Conservation (phyloP, 73 alveolate genomes). For the Paramecium caudatum region DNA sequence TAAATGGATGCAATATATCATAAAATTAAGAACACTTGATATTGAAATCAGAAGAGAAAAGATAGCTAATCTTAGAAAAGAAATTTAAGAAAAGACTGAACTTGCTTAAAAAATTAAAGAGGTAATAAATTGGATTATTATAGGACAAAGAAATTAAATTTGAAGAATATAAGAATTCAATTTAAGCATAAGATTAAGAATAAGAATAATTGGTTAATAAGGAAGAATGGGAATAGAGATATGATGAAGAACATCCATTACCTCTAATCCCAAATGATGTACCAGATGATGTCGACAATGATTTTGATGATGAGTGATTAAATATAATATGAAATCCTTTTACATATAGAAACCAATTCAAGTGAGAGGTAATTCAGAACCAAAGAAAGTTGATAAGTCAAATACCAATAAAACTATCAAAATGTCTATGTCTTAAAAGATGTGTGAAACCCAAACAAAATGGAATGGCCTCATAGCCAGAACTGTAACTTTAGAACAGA, state of each 20-base stretch:
- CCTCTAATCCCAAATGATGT: slow-evolving; percentile 57
- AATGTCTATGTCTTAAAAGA: slow-evolving; percentile 35
- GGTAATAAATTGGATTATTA: not conserved
- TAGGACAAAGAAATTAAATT: slow-evolving; percentile 63
- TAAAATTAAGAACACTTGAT: not conserved
- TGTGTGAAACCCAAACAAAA: slow-evolving; percentile 11
- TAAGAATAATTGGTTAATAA: slow-evolving; percentile 27
- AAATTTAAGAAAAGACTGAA: not conserved
- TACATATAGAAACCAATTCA: not conserved
- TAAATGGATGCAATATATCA: slow-evolving; percentile 24
- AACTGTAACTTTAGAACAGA: slow-evolving; percentile 55
- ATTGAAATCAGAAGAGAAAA: slow-evolving; percentile 57
- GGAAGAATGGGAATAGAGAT: slow-evolving; percentile 60
- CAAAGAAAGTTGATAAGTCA: not conserved
- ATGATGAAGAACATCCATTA: slow-evolving; percentile 51
- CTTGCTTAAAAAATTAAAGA: slow-evolving; percentile 1
- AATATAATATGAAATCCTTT: slow-evolving; percentile 37
- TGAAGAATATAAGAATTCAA: slow-evolving; percentile 53
- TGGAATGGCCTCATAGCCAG: slow-evolving; percentile 56
- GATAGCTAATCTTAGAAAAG: slow-evolving; percentile 26
- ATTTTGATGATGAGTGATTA: slow-evolving; percentile 65
- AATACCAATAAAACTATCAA: not conserved
- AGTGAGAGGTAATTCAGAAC: slow-evolving; percentile 42
- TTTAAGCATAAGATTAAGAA: not conserved
- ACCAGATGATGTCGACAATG: slow-evolving; percentile 63